Evolutionary conservation across 2,329 filamentous ascomycete genomes (phyloP).

Genomic region (Neocucurbitaria cava): DNA sequence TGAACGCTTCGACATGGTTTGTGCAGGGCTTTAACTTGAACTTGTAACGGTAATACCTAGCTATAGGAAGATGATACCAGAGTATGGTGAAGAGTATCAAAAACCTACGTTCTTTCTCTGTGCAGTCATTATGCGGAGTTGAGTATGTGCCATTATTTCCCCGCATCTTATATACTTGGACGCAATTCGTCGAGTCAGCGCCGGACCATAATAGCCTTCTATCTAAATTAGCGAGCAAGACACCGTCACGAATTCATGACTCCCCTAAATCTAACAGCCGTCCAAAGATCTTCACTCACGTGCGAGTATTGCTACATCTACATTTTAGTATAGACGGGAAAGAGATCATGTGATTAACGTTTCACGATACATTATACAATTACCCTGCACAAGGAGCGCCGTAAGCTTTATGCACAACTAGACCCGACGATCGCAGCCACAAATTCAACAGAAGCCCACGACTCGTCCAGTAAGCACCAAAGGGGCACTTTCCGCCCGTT

Average conservation of each 20-base stretch:
- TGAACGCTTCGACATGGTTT: slow-evolving; percentile 10
- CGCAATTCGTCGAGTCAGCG: not conserved
- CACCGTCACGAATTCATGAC: not conserved
- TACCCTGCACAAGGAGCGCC: too few relatives aligned
- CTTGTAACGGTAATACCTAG: too few relatives aligned
- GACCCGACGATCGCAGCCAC: not conserved
- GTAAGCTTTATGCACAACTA: not conserved
- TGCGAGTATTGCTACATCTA: too few relatives aligned
- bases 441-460: not conserved
- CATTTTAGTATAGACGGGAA: too few relatives aligned
- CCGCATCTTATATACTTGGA: not conserved
- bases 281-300: too few relatives aligned
- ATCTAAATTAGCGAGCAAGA: not conserved
- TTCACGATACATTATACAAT: too few relatives aligned
- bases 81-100: too few relatives aligned
- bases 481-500: not conserved
- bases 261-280: too few relatives aligned
- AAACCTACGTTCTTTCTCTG: too few relatives aligned
- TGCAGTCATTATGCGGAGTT: not conserved
- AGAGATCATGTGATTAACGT: too few relatives aligned
- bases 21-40: not conserved
- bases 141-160: not conserved
- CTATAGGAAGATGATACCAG: too few relatives aligned
- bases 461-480: not conserved
- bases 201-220: not conserved